Conservation (phyloP, 345 rosid genomes). For the Syzygium aromaticum region DNA sequence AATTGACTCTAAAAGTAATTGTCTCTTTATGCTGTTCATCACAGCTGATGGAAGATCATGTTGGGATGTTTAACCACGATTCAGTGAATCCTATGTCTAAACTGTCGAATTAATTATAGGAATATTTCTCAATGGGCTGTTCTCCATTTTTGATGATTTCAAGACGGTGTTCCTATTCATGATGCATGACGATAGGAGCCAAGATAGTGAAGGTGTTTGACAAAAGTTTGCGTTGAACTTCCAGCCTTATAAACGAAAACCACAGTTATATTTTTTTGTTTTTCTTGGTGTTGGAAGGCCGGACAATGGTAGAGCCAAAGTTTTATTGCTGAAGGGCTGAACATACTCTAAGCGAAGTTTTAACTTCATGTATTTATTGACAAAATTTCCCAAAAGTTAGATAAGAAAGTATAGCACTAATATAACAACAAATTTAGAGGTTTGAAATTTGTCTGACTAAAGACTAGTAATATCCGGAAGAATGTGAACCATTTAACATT, state of each 20-base stretch:
- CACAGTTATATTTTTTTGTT: neutral
- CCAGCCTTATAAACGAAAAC: neutral
- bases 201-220: constrained; percentile 8
- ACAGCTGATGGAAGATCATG: neutral
- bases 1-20: neutral
- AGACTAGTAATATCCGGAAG: neutral
- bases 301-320: neutral
- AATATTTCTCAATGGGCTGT: neutral
- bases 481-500: neutral
- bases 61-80: neutral
- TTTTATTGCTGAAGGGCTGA: neutral
- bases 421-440: neutral
- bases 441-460: neutral
- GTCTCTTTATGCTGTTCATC: neutral
- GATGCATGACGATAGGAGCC: neutral
- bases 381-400: neutral
- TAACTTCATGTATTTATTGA: neutral
- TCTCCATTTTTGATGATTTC: neutral
- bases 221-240: constrained; percentile 3
- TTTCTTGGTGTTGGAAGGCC: neutral
- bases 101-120: neutral
- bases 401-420: neutral
- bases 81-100: neutral
- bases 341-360: neutral
- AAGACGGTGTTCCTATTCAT: neutral